A percentile compares a stretch with the other conserved stretches of the same genome.
phyloP scores from a whole-genome alignment of 371 early-diverging fungal species.

The Massospora cicadina region DNA sequence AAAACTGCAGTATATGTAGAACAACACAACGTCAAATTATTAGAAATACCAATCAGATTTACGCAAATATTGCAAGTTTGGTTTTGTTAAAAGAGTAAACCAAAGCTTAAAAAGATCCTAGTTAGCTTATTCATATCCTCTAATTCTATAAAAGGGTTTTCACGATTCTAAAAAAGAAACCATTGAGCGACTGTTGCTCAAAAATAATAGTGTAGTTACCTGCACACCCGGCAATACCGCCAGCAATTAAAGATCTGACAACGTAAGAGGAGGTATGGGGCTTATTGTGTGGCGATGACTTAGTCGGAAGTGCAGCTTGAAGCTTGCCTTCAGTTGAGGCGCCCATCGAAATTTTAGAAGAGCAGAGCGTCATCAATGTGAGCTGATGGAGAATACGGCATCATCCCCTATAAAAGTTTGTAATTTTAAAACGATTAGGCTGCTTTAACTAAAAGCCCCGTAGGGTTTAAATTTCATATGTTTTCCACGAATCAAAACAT shows the following conservation, averaged over 20 bases:
- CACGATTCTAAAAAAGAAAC: not conserved
- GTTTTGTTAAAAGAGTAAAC: not conserved
- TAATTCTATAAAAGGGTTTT: not conserved
- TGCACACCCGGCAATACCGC: slow-evolving; percentile 54
- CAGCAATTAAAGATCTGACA: slow-evolving; percentile 32
- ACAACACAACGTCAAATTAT: not conserved
- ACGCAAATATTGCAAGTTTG: not conserved
- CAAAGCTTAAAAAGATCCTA: not conserved
- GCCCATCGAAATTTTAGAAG: too few relatives aligned
- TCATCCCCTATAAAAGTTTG: too few relatives aligned
- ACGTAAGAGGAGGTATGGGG: slow-evolving; percentile 20
- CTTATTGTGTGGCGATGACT: too few relatives aligned
- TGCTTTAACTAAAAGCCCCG: too few relatives aligned
- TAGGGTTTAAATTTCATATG: too few relatives aligned
- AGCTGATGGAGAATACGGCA: too few relatives aligned
- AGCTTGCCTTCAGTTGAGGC: too few relatives aligned
- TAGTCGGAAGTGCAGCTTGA: too few relatives aligned
- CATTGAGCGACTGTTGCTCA: not conserved
- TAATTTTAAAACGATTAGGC: too few relatives aligned
- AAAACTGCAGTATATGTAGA: not conserved
- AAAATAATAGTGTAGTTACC: slow-evolving; percentile 15
- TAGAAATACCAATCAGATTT: not conserved
- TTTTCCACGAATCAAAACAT: too few relatives aligned
- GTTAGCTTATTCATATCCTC: not conserved
- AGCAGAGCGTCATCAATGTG: too few relatives aligned